Evolutionary conservation across 257 asterid species (phyloP).

Genomic region (Solanum peruvianum): DNA sequence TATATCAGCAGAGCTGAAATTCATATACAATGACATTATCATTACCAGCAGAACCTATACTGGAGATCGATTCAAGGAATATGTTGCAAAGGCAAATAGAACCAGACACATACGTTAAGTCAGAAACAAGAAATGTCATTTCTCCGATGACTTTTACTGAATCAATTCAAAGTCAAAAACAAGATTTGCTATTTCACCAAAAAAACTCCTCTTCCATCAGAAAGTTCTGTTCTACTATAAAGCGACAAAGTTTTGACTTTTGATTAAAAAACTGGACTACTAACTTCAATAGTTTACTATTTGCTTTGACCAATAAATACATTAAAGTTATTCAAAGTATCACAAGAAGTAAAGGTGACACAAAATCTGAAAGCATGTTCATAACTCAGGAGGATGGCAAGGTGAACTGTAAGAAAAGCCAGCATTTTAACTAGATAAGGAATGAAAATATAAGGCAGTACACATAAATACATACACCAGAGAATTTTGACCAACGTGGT

Average conservation of each 20-base stretch:
- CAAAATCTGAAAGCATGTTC: background rate
- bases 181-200: background rate
- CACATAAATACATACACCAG: background rate
- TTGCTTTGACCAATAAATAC: background rate
- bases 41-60: background rate
- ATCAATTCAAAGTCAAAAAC: background rate
- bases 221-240: background rate
- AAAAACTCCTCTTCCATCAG: background rate
- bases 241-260: background rate
- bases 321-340: background rate
- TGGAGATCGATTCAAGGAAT: background rate
- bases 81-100: background rate
- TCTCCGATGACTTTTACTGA: background rate
- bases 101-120: background rate
- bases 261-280: background rate
- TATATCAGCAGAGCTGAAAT: slow-evolving; percentile 84
- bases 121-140: background rate
- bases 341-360: background rate
- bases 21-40: background rate
- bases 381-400: background rate
- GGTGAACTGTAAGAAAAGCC: background rate
- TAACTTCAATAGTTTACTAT: background rate
- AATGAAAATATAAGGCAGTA: background rate
- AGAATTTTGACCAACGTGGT: background rate
- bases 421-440: background rate